Base-by-base conservation (phyloP, 2,329 filamentous ascomycete species). In the Sphaerulina populicola region DNA sequence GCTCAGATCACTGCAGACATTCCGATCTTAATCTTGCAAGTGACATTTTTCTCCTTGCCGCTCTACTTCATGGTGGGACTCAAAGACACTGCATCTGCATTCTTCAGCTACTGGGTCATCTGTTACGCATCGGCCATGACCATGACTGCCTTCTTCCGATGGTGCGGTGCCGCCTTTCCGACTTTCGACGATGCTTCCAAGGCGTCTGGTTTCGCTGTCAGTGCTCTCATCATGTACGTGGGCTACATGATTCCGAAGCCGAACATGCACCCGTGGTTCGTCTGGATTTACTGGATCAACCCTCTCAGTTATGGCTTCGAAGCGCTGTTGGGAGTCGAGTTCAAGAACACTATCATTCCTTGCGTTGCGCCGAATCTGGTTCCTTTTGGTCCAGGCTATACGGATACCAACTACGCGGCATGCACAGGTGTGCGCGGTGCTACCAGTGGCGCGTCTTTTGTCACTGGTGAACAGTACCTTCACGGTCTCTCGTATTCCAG, bases 11-110 rank as follows among this genome's bases (percentile, higher is more conserved):
- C 71, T n/a, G 71, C 73, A 6, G 76, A 79, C 54, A 68, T 77
- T 0, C 76, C 79, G 0, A 70, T 83, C 3, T 59, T 81, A 1
- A 49, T 81, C 0, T 73, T 82, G 54, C 82, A 85, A 59, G 71
- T 83, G 12, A 73, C 75, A 0, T 66, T 71, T 0, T 86, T 85
- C 57, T 71, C 74, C 2, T 5, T 86, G 0, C 71, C 81, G 0
- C 54, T 81, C 0, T 85, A 85, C 66, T 85, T 82, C 57, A 82
- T 84, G 80, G 76, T 76, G 11, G 77, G 77, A 0, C 66, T 84
- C 21, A 75, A 73, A 4, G 63, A 64, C 38, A 67, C 70, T 0
- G 80, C 80, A 0, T 70, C 62, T 0, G 68, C 72, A 0, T 85
- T 83, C 68, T 83, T 85, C 60, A 82, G 79, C 0, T 82, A 75